Percentiles rank a stretch among this genome's conserved stretches.
These are phyloP conservation scores for Stemphylium vesicarium DNA, from an alignment of 2,329 filamentous ascomycete species.

Conservation along the genomic window DNA sequence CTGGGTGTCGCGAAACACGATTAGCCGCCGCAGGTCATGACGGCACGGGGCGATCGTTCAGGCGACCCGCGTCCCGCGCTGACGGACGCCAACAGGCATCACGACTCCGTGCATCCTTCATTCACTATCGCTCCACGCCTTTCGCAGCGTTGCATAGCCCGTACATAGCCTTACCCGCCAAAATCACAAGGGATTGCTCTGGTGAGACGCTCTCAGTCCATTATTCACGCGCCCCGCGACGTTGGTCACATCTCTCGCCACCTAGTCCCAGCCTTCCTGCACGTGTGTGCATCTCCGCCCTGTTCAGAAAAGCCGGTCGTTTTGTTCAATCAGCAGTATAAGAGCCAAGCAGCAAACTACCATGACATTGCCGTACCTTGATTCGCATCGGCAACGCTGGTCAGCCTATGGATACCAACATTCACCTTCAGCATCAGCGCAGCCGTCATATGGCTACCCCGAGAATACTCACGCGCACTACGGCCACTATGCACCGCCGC, in stretches of 20 bases:
- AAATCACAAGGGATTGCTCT: background rate
- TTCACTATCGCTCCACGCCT: background rate
- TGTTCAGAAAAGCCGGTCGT: background rate
- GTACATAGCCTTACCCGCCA: background rate
- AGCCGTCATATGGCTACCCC: slow-evolving; percentile 15
- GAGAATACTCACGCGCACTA: slow-evolving; percentile 10
- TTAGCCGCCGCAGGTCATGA: background rate
- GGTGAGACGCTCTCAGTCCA: background rate
- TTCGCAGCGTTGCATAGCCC: background rate
- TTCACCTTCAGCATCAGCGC: slow-evolving; percentile 3
- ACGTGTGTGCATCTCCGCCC: background rate
- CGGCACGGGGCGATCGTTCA: slow-evolving; percentile 4
- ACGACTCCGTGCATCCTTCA: background rate
- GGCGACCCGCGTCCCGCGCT: slow-evolving; percentile 8
- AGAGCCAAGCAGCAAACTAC: background rate
- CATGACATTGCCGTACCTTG: slow-evolving; percentile 6
- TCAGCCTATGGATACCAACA: slow-evolving; percentile 17
- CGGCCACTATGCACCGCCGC: slow-evolving; percentile 5
- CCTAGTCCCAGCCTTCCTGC: background rate
- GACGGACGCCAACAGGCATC: background rate
- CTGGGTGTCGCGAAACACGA: background rate
- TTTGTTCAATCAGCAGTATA: background rate
- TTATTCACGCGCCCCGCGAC: background rate
- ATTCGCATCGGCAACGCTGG: slow-evolving; percentile 12
- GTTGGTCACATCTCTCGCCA: background rate